Evolutionary conservation across 768 basidiomycete species (phyloP).

Genomic region (Coprinopsis strossmayeri): DNA sequence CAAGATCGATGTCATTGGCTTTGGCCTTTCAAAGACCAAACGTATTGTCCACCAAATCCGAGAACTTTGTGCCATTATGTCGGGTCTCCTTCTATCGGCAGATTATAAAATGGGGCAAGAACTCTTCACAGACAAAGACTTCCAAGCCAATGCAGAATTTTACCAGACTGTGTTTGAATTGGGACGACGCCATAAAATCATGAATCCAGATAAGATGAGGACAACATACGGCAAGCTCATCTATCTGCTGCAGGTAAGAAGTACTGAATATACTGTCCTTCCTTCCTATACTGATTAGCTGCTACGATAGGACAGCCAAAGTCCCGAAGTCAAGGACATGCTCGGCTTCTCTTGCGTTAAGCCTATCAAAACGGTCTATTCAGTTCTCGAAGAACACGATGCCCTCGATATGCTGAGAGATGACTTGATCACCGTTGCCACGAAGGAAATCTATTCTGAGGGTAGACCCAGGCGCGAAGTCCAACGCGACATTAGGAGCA

Average conservation of each 20-base stretch:
- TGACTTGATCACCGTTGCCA: slow-evolving; percentile 67
- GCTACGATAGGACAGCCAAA: slow-evolving; percentile 66
- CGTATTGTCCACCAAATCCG: slow-evolving; percentile 83
- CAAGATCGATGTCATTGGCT: slow-evolving; percentile 80
- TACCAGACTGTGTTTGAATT: slow-evolving; percentile 79
- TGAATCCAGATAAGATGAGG: slow-evolving; percentile 91
- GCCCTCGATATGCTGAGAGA: slow-evolving; percentile 68
- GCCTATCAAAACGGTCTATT: slow-evolving; percentile 71
- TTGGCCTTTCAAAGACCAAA: slow-evolving; percentile 76
- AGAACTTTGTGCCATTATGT: slow-evolving; percentile 83
- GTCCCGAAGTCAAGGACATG: slow-evolving; percentile 73
- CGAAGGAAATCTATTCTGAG: slow-evolving; percentile 77
- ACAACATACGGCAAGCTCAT: slow-evolving; percentile 84
- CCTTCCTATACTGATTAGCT: neutral
- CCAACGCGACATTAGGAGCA: slow-evolving; percentile 76
- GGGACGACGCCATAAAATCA: slow-evolving; percentile 81
- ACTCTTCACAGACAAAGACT: slow-evolving; percentile 76
- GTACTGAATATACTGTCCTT: neutral
- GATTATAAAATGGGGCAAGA: slow-evolving; percentile 90
- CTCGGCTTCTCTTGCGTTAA: slow-evolving; percentile 73
- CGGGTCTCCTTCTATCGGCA: slow-evolving; percentile 72
- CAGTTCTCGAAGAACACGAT: slow-evolving; percentile 56
- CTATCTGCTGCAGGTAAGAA: slow-evolving; percentile 69
- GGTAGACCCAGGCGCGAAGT: slow-evolving; percentile 68
- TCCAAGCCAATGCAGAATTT: slow-evolving; percentile 72